phyloP scores from a whole-genome alignment of 2,329 filamentous ascomycete genomes.

The Cladosporium sp. region DNA sequence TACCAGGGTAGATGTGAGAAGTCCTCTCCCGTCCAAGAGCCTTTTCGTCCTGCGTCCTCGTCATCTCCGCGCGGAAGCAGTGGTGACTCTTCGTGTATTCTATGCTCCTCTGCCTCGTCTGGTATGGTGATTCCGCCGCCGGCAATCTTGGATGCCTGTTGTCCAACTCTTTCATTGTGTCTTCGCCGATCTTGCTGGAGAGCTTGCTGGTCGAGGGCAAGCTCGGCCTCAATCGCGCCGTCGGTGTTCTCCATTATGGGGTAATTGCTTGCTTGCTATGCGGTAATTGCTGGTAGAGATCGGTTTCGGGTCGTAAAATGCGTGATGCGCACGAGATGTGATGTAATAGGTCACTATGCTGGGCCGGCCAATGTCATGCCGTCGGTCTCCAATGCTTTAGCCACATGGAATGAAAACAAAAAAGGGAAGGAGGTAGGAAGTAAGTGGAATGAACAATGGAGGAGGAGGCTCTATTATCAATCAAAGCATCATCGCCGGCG shows the following conservation, averaged over 20 bases:
- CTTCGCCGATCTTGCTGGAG: slow-evolving; percentile 14
- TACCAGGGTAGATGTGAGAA: slow-evolving; percentile 60
- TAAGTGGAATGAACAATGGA: background rate
- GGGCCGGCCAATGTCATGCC: background rate
- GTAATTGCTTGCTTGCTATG: background rate
- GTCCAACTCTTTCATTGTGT: slow-evolving; percentile 16
- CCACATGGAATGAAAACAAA: background rate
- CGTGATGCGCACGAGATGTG: background rate
- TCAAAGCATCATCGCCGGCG: background rate
- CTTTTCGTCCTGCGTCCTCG: slow-evolving; percentile 19
- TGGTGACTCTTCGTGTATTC: slow-evolving; percentile 23
- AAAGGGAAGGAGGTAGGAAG: background rate
- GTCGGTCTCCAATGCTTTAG: background rate
- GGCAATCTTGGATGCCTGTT: slow-evolving; percentile 19
- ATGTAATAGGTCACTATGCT: background rate
- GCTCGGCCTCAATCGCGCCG: slow-evolving; percentile 29
- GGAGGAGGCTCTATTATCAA: slow-evolving; percentile 10
- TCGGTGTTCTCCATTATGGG: slow-evolving; percentile 30
- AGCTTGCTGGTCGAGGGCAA: slow-evolving; percentile 25
- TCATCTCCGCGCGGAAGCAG: slow-evolving; percentile 18
- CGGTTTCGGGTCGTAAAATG: background rate
- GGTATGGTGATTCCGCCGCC: slow-evolving; percentile 21
- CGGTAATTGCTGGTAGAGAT: background rate
- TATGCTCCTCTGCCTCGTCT: slow-evolving; percentile 13
- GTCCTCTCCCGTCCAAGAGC: slow-evolving; percentile 38